phyloP scores from a whole-genome alignment of 345 rosid genomes.

The Eucalyptus sp. region DNA sequence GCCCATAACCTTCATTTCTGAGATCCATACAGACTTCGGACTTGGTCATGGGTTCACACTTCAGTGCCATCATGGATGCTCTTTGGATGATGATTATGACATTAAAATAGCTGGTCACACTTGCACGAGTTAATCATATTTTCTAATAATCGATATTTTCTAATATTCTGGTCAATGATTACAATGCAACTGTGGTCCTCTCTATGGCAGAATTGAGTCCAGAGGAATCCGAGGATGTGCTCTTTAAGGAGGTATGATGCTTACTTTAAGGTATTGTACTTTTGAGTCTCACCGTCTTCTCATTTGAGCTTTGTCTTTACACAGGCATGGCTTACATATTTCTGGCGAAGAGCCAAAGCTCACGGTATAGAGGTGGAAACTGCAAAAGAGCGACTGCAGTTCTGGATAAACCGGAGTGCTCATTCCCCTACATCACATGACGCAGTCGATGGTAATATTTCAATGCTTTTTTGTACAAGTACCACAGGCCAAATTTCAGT shows the following conservation, averaged over 20 bases:
- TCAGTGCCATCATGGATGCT: background rate
- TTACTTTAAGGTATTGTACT: background rate
- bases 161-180: background rate
- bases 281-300: background rate
- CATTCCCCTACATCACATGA: constrained; percentile 87
- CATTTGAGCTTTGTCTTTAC: background rate
- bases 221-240: constrained; percentile 97
- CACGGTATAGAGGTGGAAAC: constrained; percentile 71
- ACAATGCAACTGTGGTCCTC: background rate
- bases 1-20: background rate
- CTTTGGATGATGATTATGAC: background rate
- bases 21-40: background rate
- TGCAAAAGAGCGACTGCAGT: constrained; percentile 67
- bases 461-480: background rate
- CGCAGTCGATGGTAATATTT: constrained; percentile 61
- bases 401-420: constrained; percentile 75
- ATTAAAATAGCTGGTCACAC: background rate
- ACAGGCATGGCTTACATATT: constrained; percentile 98
- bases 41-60: background rate
- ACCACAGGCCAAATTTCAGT: background rate
- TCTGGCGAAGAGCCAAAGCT: constrained; percentile 88
- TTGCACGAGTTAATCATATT: background rate
- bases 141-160: background rate
- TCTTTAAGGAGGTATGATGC: constrained; percentile 72
- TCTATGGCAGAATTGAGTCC: constrained; percentile 67